Percentiles rank a stretch among this genome's conserved stretches.
Conservation (phyloP, 805 yeast genomes). For the Pichia membranifaciens region DNA sequence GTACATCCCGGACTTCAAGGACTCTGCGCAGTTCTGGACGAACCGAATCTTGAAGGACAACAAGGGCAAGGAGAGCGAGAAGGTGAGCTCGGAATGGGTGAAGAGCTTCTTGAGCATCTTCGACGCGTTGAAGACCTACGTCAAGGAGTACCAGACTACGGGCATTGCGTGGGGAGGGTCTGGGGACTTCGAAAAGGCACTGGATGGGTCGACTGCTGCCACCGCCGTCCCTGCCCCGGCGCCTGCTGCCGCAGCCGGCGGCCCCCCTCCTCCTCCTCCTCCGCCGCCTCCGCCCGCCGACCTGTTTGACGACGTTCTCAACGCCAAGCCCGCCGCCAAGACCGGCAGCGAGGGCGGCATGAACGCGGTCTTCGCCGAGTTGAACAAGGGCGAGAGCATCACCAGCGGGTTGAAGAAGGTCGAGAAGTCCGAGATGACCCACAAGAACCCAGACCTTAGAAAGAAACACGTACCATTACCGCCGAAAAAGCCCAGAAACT, state of each 20-base stretch:
- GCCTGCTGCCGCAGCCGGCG: conserved; percentile 24
- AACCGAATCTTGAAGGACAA: conserved; percentile 83
- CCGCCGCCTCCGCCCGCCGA: conserved; percentile 90
- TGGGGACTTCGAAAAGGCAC: conserved; percentile 56
- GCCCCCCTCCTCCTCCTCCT: conserved; percentile 35
- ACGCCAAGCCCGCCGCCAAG: background rate
- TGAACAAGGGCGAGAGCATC: conserved; percentile 78
- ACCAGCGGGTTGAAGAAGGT: conserved; percentile 87
- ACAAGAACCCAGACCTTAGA: conserved; percentile 81
- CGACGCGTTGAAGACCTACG: conserved; percentile 65
- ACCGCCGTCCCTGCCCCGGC: conserved; percentile 43
- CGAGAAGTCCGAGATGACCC: conserved; percentile 90
- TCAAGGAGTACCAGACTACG: conserved; percentile 69
- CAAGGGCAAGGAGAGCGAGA: conserved; percentile 51
- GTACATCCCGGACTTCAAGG: conserved; percentile 75
- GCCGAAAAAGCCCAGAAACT: conserved; percentile 74
- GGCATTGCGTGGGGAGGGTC: conserved; percentile 78
- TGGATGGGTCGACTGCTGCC: conserved; percentile 26
- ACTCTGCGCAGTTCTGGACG: conserved; percentile 90
- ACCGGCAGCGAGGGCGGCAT: conserved; percentile 41
- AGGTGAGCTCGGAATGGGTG: conserved; percentile 64
- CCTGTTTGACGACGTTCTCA: conserved; percentile 40
- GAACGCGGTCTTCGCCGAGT: conserved; percentile 85
- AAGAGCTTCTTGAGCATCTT: conserved; percentile 55
- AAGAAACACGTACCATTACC: conserved; percentile 60